These are phyloP conservation scores for Leishmania gerbilli DNA, from an alignment of 208 protist species.

Conservation along the genomic window DNA sequence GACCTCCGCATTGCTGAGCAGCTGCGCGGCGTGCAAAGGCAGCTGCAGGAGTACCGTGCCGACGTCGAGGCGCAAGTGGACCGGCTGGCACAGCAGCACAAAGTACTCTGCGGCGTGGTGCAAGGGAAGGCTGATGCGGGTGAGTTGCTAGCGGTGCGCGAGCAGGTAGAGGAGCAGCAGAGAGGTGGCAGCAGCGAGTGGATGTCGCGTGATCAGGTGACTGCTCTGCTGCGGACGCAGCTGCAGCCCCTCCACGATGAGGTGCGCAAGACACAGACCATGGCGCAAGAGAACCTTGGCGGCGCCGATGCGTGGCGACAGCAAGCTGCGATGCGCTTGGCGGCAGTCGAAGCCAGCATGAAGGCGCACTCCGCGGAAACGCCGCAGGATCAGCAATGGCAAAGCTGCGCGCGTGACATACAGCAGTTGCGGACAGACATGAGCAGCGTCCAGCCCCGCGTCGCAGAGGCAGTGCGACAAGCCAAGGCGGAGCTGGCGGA, in stretches of 20 bases:
- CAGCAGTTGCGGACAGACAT: constrained; percentile 19
- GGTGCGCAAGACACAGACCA: constrained; percentile 18
- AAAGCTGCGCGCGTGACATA: constrained; percentile 13
- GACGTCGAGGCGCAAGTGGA: constrained; percentile 19
- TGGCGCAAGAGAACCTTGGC: constrained; percentile 21
- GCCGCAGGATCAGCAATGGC: constrained; percentile 20
- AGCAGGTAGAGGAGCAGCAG: constrained; percentile 26
- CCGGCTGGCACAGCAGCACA: constrained; percentile 28
- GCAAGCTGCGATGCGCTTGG: constrained; percentile 23
- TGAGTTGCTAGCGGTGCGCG: constrained; percentile 13
- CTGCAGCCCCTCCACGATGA: constrained; percentile 28
- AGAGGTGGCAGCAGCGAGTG: constrained; percentile 6
- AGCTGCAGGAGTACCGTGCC: constrained; percentile 19
- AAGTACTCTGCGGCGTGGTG: constrained; percentile 23
- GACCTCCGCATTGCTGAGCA: constrained; percentile 21
- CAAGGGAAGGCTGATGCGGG: constrained; percentile 24
- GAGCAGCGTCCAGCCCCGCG: neutral
- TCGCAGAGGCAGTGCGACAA: constrained; percentile 18
- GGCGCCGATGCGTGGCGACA: constrained; percentile 20
- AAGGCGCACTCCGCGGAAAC: constrained; percentile 9
- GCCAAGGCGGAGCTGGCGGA: constrained; percentile 19
- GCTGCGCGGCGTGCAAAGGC: constrained; percentile 12
- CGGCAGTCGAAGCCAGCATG: constrained; percentile 21
- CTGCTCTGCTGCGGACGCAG: constrained; percentile 11
- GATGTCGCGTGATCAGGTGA: constrained; percentile 19